A percentile compares a stretch with the other conserved stretches of the same genome.
Evolutionary conservation across 305 asterid species (phyloP).

Genomic region (Caryopteris hybrid): DNA sequence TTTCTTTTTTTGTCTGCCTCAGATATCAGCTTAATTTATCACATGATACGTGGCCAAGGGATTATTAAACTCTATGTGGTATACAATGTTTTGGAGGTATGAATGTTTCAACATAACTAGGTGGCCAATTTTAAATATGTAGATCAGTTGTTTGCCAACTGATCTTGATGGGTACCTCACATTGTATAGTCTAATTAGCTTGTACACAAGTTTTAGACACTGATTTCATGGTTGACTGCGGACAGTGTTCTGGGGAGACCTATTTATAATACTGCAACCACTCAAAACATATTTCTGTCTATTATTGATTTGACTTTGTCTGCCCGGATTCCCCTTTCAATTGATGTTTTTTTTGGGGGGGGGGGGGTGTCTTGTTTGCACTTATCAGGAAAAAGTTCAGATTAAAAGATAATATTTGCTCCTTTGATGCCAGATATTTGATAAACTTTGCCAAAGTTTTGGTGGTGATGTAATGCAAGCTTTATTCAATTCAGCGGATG

Average conservation of each 20-base stretch:
- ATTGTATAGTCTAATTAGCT: not conserved
- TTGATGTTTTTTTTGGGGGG: too few relatives aligned
- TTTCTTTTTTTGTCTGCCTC: constrained; percentile 26
- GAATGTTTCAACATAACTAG: constrained; percentile 9
- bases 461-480: constrained; percentile 97
- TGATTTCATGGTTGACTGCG: not conserved
- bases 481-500: constrained; percentile 84
- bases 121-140: not conserved
- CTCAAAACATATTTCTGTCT: not conserved
- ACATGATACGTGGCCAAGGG: constrained; percentile 99
- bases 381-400: not conserved
- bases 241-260: not conserved
- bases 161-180: constrained; percentile 6
- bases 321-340: not conserved
- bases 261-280: not conserved
- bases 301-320: not conserved
- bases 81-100: constrained; percentile 97
- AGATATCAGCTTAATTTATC: constrained; percentile 99
- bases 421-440: constrained; percentile 49
- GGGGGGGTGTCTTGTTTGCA: not conserved
- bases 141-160: not conserved
- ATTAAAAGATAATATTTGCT: not conserved
- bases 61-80: constrained; percentile 93
- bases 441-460: constrained; percentile 89
- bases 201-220: not conserved